Evolutionary conservation across 2,329 filamentous ascomycete genomes (phyloP).

Genomic region (Aureobasidium sp.): DNA sequence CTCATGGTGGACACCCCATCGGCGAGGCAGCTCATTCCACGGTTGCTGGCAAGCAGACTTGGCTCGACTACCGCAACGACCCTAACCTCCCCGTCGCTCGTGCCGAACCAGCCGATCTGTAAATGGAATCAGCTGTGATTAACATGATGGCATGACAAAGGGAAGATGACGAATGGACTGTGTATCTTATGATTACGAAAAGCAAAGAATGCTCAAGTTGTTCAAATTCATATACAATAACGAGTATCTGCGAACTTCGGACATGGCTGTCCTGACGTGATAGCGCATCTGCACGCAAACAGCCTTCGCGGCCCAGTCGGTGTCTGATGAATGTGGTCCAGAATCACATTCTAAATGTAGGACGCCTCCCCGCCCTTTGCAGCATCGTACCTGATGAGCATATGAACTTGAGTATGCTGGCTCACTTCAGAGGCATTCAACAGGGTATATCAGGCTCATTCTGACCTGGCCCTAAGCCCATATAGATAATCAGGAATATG

Average conservation of each 20-base stretch:
- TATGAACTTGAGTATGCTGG: background rate
- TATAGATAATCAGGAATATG: background rate
- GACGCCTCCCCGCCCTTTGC: background rate
- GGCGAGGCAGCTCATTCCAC: slow-evolving; percentile 8
- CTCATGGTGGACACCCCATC: slow-evolving; percentile 12
- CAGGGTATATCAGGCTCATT: background rate
- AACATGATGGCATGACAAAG: background rate
- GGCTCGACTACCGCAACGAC: slow-evolving; percentile 15
- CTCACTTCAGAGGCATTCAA: background rate
- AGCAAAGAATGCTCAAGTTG: background rate
- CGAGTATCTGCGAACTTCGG: background rate
- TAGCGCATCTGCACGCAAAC: background rate
- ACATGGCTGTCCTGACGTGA: background rate
- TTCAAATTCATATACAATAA: background rate
- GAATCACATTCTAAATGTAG: background rate
- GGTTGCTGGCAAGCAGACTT: background rate
- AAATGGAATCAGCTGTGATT: background rate
- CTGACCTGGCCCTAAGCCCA: background rate
- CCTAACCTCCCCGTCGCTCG: slow-evolving; percentile 8
- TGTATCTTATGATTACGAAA: background rate
- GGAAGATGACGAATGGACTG: background rate
- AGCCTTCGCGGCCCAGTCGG: too few relatives aligned
- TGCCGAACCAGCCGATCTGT: background rate
- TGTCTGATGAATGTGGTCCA: background rate
- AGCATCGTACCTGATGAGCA: background rate